A percentile compares a stretch with the other conserved stretches of the same genome.
Evolutionary conservation across 2,329 filamentous ascomycete species (phyloP).

Genomic region (Aspergillus clavatus): DNA sequence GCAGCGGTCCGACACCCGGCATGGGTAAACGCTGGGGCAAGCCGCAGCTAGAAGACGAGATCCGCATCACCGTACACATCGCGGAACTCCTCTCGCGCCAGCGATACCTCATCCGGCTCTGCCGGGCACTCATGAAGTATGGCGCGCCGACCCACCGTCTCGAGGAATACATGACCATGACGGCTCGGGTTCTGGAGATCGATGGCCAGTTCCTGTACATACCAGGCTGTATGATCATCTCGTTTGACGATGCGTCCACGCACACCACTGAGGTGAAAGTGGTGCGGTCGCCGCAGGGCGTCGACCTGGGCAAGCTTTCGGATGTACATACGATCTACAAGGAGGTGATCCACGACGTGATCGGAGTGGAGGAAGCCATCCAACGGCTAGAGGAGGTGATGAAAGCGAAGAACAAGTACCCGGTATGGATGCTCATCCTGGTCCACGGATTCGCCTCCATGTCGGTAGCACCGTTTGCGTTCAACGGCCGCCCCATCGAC

Average conservation of each 20-base stretch:
- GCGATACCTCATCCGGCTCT: conserved; percentile 78
- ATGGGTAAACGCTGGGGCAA: conserved; percentile 27
- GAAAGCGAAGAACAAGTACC: conserved; percentile 52
- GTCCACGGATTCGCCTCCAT: conserved; percentile 67
- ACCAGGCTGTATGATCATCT: conserved; percentile 91
- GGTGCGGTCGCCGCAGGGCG: conserved; percentile 40
- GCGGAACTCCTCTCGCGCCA: conserved; percentile 72
- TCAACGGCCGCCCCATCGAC: conserved; percentile 72
- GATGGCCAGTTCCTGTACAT: conserved; percentile 89
- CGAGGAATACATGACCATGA: conserved; percentile 89
- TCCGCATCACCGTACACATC: conserved; percentile 58
- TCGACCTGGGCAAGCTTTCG: conserved; percentile 43
- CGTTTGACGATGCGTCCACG: conserved; percentile 60
- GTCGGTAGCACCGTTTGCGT: conserved; percentile 72
- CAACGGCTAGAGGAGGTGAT: conserved; percentile 52
- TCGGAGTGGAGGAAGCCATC: conserved; percentile 45
- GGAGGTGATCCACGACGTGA: conserved; percentile 46
- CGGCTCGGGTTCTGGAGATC: conserved; percentile 79
- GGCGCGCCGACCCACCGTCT: conserved; percentile 89
- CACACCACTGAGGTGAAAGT: conserved; percentile 48
- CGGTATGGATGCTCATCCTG: conserved; percentile 53
- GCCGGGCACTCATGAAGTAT: conserved; percentile 82
- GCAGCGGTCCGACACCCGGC: conserved; percentile 29
- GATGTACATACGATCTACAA: conserved; percentile 48
- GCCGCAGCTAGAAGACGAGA: conserved; percentile 45